Percentiles rank a stretch among this genome's conserved stretches.
These are phyloP conservation scores for Fraxinus floribunda DNA, from an alignment of 305 asterid species.

Conservation along the genomic window DNA sequence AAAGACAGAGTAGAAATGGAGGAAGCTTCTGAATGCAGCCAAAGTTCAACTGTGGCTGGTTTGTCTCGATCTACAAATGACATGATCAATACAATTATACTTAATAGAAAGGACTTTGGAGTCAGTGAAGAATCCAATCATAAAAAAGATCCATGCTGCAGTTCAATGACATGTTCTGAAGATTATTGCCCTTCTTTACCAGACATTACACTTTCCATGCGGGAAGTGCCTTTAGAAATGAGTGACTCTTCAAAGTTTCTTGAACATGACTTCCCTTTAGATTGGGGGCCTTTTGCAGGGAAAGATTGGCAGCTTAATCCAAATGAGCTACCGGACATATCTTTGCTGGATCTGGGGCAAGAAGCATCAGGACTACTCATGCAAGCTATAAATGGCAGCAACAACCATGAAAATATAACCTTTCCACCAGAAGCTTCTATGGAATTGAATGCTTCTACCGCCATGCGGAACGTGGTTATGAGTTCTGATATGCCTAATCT, in stretches of 20 bases:
- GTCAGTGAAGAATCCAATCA: slow-evolving; percentile 42
- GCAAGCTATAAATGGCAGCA: slow-evolving; percentile 45
- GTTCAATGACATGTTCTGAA: slow-evolving; percentile 42
- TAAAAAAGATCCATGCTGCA: slow-evolving; percentile 22
- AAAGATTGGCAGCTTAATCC: slow-evolving; percentile 68
- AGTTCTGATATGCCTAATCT: slow-evolving; percentile 30
- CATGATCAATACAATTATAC: slow-evolving; percentile 31
- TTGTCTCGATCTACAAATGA: slow-evolving; percentile 56
- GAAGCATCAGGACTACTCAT: slow-evolving; percentile 51
- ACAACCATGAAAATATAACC: slow-evolving; percentile 36
- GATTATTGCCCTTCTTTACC: slow-evolving; percentile 43
- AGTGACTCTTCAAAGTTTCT: slow-evolving; percentile 38
- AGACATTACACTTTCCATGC: slow-evolving; percentile 42
- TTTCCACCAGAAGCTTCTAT: slow-evolving; percentile 33
- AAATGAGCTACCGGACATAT: slow-evolving; percentile 57
- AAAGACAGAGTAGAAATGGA: slow-evolving; percentile 62
- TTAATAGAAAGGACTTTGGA: slow-evolving; percentile 39
- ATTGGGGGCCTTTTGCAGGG: slow-evolving; percentile 54
- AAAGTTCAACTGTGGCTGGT: slow-evolving; percentile 54
- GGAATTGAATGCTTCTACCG: slow-evolving; percentile 22
- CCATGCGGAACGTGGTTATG: slow-evolving; percentile 27
- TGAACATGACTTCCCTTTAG: slow-evolving; percentile 51
- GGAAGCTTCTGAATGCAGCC: slow-evolving; percentile 93
- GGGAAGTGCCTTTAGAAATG: slow-evolving; percentile 49
- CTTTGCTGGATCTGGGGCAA: slow-evolving; percentile 59